Evolutionary conservation across 768 basidiomycete species (phyloP), one percentile per base, ranked within the genome.

Genomic region (Psilocybe tampanensis): DNA sequence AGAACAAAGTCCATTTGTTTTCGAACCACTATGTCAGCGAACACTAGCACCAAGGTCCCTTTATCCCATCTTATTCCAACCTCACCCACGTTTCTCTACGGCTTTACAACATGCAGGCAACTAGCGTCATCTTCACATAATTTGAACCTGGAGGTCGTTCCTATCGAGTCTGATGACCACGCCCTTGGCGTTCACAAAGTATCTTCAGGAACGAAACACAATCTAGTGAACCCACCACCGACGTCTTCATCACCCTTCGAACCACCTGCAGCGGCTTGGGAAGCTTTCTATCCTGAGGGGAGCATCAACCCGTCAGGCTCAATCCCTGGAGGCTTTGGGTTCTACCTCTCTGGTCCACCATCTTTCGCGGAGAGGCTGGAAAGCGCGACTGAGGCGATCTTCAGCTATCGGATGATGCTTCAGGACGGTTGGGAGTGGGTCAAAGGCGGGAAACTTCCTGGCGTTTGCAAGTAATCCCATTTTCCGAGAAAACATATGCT

Each of bases 361-460:
- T 62, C 67, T 15, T 85, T 86, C 55, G 55, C 70, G 0, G 62
- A 70, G 2, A 60, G 54, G 2, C 64, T 86, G 45, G 66, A 68
- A 17, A 64, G 70, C 0, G 83, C 83, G 13, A 77, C 68, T 17
- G 86, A 92, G 56, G 84, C 82, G 2, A 60, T 85, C 0, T 74
- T 89, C 64, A 80, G 84, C 56, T 92, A 91, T 65, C 80, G 84
- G 2, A 78, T 89, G 67, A 84, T 85, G 80, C 80, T 91, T 47
- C 70, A 85, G 55, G 66, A 74, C 0, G 85, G 75, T 1, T 91
- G 86, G 80, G 79, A 83, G 34, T 91, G 84, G 80, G 77, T 74
- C n/a, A 86, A 85, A 63, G 90, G 90, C 24, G 90, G 90, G 1
- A 92, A 92, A 65, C 74, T 91, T 15, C 89, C 90, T 29, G 90